Evolutionary conservation across 495 filamentous ascomycete species (phyloP), one percentile per base, ranked within the genome.

Genomic region (Neurospora sp.): DNA sequence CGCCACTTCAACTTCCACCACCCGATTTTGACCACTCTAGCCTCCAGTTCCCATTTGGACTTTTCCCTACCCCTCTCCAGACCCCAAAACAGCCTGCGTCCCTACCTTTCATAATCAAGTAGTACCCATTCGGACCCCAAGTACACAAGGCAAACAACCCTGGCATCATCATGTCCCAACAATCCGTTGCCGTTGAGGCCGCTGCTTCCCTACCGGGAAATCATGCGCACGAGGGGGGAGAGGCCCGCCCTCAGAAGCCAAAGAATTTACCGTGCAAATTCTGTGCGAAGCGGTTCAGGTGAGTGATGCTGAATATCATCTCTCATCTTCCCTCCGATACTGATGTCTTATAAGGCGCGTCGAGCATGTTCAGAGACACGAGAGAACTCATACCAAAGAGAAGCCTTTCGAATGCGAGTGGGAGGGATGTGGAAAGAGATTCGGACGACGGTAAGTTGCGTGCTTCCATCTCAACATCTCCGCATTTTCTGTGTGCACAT

Each of bases 381-480:
- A 89, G 77, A 82, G 87, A 78, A 88, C 86, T 59, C 87, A 89
- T 82, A 89, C 87, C 76, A 88, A 88, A 76, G 85, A 87, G 78
- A 88, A 88, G 78, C 87, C 87, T 3, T 89, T 88, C 78, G 81
- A 83, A 46, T 89, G 87, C 71, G 76, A 75, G 74, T 86, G 83
- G 83, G 79, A 79, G 75, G 78, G 84, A 53, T 89, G 87, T 78
- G 86, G 85, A 73, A 88, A 88, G 78, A 86, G 84, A 4, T 89
- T 88, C 80, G 85, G 85, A 73, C 82, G 87, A 75, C 84, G 86
- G 87, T 88, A 78, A 82, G 84, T 77, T 74, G 20, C 35, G 40
- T 71, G 61, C 71, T 70, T 74, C 61, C 68, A 70, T 53, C 41
- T 41, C 46, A 37, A n/a, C 70, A 35, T 39, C 61, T 44, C 39